Conservation (phyloP, 768 basidiomycete species). For the Pulveroboletus sp. region DNA sequence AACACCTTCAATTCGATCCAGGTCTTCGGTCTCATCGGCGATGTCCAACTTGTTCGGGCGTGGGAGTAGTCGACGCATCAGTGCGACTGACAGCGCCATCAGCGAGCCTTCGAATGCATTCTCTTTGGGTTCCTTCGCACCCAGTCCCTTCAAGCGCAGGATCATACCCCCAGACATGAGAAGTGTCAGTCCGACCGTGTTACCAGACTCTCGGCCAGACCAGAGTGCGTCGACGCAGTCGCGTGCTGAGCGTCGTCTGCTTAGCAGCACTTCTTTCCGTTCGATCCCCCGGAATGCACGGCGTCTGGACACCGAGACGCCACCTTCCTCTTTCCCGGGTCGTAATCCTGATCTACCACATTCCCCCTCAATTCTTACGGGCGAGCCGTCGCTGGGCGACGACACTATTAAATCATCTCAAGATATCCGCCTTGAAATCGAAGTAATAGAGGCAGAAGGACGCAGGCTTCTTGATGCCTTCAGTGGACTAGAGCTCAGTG, state of each 20-base stretch:
- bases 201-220: slow-evolving; percentile 38
- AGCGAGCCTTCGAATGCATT: slow-evolving; percentile 44
- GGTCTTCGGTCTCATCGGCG: slow-evolving; percentile 47
- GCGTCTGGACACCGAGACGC: slow-evolving; percentile 39
- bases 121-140: slow-evolving; percentile 26
- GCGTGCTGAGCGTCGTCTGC: slow-evolving; percentile 24
- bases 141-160: slow-evolving; percentile 40
- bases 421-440: slow-evolving; percentile 64
- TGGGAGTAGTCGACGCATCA: slow-evolving; percentile 35
- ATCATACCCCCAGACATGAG: slow-evolving; percentile 43
- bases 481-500: slow-evolving; percentile 70
- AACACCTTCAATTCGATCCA: slow-evolving; percentile 52
- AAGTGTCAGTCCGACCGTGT: slow-evolving; percentile 16
- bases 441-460: slow-evolving; percentile 66
- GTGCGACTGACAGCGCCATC: slow-evolving; percentile 32
- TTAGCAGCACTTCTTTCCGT: slow-evolving; percentile 32
- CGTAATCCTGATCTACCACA: slow-evolving; percentile 35
- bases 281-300: slow-evolving; percentile 45
- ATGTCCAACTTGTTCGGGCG: slow-evolving; percentile 52
- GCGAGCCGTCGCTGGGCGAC: slow-evolving; percentile 46
- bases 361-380: slow-evolving; percentile 30
- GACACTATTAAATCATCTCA: slow-evolving; percentile 55
- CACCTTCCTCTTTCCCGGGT: slow-evolving; percentile 54
- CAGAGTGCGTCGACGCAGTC: slow-evolving; percentile 45
- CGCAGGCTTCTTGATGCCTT: slow-evolving; percentile 73